Base-by-base conservation (phyloP, 2,329 filamentous ascomycete genomes). In the Talaromyces sp. region DNA sequence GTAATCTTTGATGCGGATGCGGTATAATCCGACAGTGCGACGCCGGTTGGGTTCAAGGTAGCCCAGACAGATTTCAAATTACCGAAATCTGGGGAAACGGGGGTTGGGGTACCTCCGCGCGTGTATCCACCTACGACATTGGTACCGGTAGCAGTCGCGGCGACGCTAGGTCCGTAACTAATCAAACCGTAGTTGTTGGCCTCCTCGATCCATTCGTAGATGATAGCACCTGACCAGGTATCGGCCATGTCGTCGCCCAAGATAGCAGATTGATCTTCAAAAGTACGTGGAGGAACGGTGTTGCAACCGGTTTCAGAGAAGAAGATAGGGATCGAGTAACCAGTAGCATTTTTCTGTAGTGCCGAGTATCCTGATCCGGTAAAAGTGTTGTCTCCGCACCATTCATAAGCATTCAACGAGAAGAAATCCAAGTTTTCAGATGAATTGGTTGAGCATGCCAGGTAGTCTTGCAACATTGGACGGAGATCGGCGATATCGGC, bases 121-220 rank as follows among this genome's bases (percentile, higher is more conserved):
- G 83, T 81, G 72, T 81, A 91, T 35, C 89, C 88, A 64, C 84
- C 89, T 59, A 79, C 76, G 50, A 86, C 74, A 57, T 78, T 71
- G 13, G 81, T 78, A n/a, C 81, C 82, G 1, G 79, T 78, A 6
- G 78, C 77, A 36, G 78, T 56, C 11, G 53, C 41, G 35, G 58
- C 33, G 33, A 56, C 53, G n/a, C 78, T 73, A 3, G 82, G 76
- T 1, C 88, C 89, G 69, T 96, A 96, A 19, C 81, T 85, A 65
- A 95, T 82, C 36, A 96, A 79, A 39, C 91, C 91, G 72, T 95
- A 96, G 67, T 89, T 74, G 73, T 96, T 95, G 53, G 82, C 78
- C 73, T 95, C 91, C 69, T 93, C 77, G 62, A 95, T 90, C 91
- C 91, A 96, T 70, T 96, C 90, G 74, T 96, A 95, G 63, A 95